Evolutionary conservation across 2,329 filamentous ascomycete genomes (phyloP).

Genomic region (Pseudocercospora fuligena): DNA sequence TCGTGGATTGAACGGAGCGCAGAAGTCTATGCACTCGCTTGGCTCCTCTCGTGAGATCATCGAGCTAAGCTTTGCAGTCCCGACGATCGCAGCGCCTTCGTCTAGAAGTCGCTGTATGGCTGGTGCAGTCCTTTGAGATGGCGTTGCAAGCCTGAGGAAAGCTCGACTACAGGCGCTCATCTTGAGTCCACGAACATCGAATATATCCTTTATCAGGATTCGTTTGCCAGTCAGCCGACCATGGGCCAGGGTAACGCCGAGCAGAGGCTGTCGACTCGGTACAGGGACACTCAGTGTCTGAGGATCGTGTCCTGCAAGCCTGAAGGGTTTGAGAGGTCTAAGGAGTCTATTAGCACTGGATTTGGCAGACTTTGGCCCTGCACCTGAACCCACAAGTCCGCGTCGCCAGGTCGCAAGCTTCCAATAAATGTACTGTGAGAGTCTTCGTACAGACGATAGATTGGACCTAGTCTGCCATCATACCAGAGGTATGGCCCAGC

Average conservation of each 20-base stretch:
- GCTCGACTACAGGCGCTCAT: slow-evolving; percentile 26
- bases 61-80: slow-evolving; percentile 46
- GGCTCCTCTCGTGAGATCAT: slow-evolving; percentile 32
- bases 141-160: slow-evolving; percentile 15
- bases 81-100: slow-evolving; percentile 58
- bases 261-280: not conserved
- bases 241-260: not conserved
- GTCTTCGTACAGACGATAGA: slow-evolving; percentile 3
- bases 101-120: slow-evolving; percentile 57
- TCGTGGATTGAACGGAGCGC: slow-evolving; percentile 48
- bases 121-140: slow-evolving; percentile 50
- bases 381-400: not conserved
- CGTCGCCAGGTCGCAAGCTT: not conserved
- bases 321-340: not conserved
- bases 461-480: not conserved
- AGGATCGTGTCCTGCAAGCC: not conserved
- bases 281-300: slow-evolving; percentile 1
- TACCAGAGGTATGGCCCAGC: slow-evolving; percentile 8
- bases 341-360: not conserved
- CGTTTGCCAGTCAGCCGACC: slow-evolving; percentile 13
- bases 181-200: slow-evolving; percentile 29
- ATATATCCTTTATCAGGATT: slow-evolving; percentile 37
- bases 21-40: slow-evolving; percentile 43
- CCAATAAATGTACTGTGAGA: slow-evolving; percentile 1
- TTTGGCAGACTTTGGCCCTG: not conserved